Evolutionary conservation across 1,284 basidiomycete species (phyloP).

Genomic region (Leucoagaricus sp.): DNA sequence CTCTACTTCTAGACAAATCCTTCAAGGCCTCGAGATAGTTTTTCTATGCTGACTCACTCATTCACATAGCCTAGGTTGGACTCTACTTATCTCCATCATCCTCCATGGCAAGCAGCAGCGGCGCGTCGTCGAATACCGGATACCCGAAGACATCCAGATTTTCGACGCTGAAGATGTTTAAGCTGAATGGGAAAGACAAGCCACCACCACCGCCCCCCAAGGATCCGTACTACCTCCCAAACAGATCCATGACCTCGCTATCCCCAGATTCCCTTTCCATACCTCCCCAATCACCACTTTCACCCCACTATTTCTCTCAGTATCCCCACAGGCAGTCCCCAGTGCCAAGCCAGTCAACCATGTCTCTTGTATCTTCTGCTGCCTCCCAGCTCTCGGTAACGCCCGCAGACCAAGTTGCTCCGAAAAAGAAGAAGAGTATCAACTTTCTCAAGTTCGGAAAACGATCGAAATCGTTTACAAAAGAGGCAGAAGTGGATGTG

Average conservation of each 20-base stretch:
- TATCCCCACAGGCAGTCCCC: conserved; percentile 34
- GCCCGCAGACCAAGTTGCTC: conserved; percentile 22
- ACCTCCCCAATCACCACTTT: conserved; percentile 38
- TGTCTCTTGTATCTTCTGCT: conserved; percentile 34
- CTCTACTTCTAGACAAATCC: neutral
- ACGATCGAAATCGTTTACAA: conserved; percentile 29
- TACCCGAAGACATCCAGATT: conserved; percentile 46
- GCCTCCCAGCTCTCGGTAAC: conserved; percentile 33
- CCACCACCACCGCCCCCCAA: conserved; percentile 70
- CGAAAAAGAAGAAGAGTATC: conserved; percentile 38
- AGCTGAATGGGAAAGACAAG: conserved; percentile 33
- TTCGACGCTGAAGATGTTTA: conserved; percentile 62
- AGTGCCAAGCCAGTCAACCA: conserved; percentile 30
- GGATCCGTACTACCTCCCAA: conserved; percentile 55
- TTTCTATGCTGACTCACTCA: neutral
- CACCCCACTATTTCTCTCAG: conserved; percentile 33
- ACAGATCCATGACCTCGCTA: conserved; percentile 57
- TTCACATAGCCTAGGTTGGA: neutral
- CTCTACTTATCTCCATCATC: neutral
- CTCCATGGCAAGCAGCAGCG: conserved; percentile 27
- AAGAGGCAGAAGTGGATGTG: conserved; percentile 22
- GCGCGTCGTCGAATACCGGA: conserved; percentile 21
- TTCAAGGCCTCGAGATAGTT: neutral
- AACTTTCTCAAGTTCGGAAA: conserved; percentile 53
- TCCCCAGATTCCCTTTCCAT: conserved; percentile 42